Conservation (phyloP, 345 rosid species). For the Linum tenue region DNA sequence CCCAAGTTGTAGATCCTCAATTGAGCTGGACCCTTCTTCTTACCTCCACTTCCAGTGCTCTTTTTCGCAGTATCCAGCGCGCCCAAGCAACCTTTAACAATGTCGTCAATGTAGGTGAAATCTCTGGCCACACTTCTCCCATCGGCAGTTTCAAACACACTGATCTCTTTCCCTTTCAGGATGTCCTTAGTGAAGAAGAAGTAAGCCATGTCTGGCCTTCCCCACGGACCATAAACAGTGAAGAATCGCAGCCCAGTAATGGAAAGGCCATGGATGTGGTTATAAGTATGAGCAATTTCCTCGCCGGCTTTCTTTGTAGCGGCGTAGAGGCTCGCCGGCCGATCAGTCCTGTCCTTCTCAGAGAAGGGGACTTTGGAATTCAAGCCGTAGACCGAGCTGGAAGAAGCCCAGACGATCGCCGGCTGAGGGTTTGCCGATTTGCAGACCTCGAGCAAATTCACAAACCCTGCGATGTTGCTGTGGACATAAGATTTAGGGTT, state of each 20-base stretch:
- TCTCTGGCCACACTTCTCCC: slow-evolving; percentile 57
- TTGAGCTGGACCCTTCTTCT: slow-evolving; percentile 37
- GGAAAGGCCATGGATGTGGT: slow-evolving; percentile 61
- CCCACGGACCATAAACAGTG: slow-evolving; percentile 73
- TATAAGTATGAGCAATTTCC: slow-evolving; percentile 56
- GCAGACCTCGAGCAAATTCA: slow-evolving; percentile 46
- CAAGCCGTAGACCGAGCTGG: slow-evolving; percentile 64
- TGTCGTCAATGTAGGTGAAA: slow-evolving; percentile 61
- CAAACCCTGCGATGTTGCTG: slow-evolving; percentile 57
- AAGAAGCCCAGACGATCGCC: slow-evolving; percentile 61
- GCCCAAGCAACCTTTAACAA: slow-evolving; percentile 55
- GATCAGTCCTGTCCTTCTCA: slow-evolving; percentile 33
- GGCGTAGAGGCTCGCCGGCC: not conserved
- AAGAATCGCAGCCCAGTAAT: slow-evolving; percentile 47
- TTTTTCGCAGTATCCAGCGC: slow-evolving; percentile 57
- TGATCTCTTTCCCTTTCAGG: slow-evolving; percentile 39
- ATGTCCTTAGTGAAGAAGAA: slow-evolving; percentile 60
- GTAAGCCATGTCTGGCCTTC: slow-evolving; percentile 68
- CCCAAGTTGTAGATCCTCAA: slow-evolving; percentile 54
- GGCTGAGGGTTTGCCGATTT: slow-evolving; percentile 55
- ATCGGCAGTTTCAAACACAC: slow-evolving; percentile 39
- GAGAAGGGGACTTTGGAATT: slow-evolving; percentile 59
- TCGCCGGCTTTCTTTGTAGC: slow-evolving; percentile 17
- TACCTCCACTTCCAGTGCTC: slow-evolving; percentile 21
- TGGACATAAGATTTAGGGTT: slow-evolving; percentile 56